Percentiles rank a stretch among this genome's conserved stretches.
These are phyloP conservation scores for Cercophora sp. DNA, from an alignment of 495 filamentous ascomycete genomes.

Conservation along the genomic window DNA sequence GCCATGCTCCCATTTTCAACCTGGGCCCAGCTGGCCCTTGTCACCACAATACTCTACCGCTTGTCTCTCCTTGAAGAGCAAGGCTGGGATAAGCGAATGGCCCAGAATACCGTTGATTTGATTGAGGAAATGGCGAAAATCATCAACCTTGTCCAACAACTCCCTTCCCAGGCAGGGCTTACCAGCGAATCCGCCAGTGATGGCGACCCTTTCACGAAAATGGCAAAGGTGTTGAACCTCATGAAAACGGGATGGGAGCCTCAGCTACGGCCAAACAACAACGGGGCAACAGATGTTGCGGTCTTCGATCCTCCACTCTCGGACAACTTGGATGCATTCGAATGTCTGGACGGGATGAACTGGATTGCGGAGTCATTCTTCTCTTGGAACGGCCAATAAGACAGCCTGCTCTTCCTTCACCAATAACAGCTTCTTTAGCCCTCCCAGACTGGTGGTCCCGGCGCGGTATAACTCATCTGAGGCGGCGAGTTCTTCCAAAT, in stretches of 20 bases:
- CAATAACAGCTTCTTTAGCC: no score
- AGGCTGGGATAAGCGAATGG: slow-evolving; percentile 25
- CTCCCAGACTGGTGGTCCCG: slow-evolving; percentile 35
- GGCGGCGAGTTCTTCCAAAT: slow-evolving; percentile 16
- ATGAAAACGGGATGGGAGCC: background rate
- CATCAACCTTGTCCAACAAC: slow-evolving; percentile 14
- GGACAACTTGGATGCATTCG: background rate
- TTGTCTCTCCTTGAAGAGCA: slow-evolving; percentile 28
- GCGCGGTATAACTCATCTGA: slow-evolving; percentile 33
- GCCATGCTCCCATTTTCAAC: slow-evolving; percentile 16
- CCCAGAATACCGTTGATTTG: slow-evolving; percentile 24
- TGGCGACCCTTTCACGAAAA: background rate
- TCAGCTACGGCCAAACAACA: background rate
- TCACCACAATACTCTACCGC: slow-evolving; percentile 20
- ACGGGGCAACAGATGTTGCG: background rate
- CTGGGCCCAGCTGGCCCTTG: slow-evolving; percentile 13
- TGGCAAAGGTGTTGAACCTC: background rate
- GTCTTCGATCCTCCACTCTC: background rate
- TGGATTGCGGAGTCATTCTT: background rate
- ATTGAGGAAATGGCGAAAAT: slow-evolving; percentile 22
- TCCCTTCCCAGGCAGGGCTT: background rate
- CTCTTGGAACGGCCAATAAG: background rate
- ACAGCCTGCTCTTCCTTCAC: no score
- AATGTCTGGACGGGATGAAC: background rate
- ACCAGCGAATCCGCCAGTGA: background rate